Percentiles rank a stretch among this genome's conserved stretches.
Conservation (phyloP, 192 early-diverging fungal genomes). For the Rhizophagus prolifer region DNA sequence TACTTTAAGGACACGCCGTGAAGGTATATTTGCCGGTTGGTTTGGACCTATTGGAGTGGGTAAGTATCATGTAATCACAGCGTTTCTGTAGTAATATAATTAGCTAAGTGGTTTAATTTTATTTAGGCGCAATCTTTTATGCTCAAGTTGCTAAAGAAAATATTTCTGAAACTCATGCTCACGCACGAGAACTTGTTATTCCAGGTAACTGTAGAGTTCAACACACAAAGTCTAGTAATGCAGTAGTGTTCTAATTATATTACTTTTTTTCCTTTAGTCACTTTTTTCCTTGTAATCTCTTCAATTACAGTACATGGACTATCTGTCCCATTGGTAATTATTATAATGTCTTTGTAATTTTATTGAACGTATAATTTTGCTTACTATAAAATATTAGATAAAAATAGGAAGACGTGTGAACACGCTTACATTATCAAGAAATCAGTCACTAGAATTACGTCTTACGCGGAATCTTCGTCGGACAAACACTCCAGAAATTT, state of each 20-base stretch:
- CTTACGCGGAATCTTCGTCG: not conserved
- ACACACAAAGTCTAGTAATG: not conserved
- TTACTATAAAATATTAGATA: not conserved
- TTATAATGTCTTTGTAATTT: not conserved
- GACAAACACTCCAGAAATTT: not conserved
- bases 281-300: slow-evolving; percentile 72
- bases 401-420: slow-evolving; percentile 18
- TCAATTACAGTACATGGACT: slow-evolving; percentile 82
- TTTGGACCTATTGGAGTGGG: slow-evolving; percentile 81
- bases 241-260: too few species aligned
- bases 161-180: not conserved
- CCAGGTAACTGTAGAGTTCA: slow-evolving; percentile 6
- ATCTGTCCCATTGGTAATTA: slow-evolving; percentile 54
- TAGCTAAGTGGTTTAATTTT: not conserved
- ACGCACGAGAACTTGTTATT: not conserved
- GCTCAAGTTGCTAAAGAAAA: slow-evolving; percentile 42
- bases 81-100: not conserved
- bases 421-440: not conserved
- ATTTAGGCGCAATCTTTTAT: slow-evolving; percentile 54
- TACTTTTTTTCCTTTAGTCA: slow-evolving; percentile 48
- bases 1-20: slow-evolving; percentile 61
- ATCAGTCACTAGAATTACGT: not conserved
- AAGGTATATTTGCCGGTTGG: slow-evolving; percentile 81
- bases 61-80: not conserved
- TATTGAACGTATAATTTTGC: not conserved